Evolutionary conservation across 2,329 filamentous ascomycete species (phyloP), one percentile per base, ranked within the genome.

Genomic region (Talaromyces funiculosus): DNA sequence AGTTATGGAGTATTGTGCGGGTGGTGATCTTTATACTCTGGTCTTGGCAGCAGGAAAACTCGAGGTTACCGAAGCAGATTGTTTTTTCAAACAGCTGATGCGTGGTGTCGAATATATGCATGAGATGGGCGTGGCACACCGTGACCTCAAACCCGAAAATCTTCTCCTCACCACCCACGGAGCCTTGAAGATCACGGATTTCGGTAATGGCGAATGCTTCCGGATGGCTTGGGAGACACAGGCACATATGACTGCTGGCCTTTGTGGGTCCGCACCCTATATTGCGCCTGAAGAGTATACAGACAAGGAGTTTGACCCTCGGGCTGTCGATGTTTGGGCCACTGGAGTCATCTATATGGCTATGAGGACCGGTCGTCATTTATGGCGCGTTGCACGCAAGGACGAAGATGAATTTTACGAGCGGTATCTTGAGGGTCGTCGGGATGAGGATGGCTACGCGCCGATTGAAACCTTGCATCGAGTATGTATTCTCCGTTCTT

Each of bases 301-400:
- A 1, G 92, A 96, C 72, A 92, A 88, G 73, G 94, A 99, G 73
- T 99, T 99, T 66, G 94, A 99, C 71, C 94, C 94, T 31, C 85
- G 94, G 61, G 93, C 94, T n/a, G 93, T 99, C 53, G 94, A 99
- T 70, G 89, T 97, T 14, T 99, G 94, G 94, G 94, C 94, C 24
- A 96, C 92, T 63, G 94, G 94, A 72, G 94, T 99, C 56, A 99
- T 99, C 62, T 99, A 99, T 79, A 99, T 99, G 94, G 94, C 94
- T 14, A 99, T 99, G 94, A 85, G 94, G 61, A 97, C 93, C 1
- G 94, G 94, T 5, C 85, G 94, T 57, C 94, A 99, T 75, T 81
- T 99, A 8, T 99, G 94, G 94, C 89, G 92, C 59, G 86, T 97
- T n/a, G 94, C 94, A 6, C 93, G 93, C 76, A 95, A 92, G 76